A percentile compares a stretch with the other conserved stretches of the same genome.
These are phyloP conservation scores for Chaetomium sp. DNA, from an alignment of 2,329 filamentous ascomycete species.

Conservation along the genomic window DNA sequence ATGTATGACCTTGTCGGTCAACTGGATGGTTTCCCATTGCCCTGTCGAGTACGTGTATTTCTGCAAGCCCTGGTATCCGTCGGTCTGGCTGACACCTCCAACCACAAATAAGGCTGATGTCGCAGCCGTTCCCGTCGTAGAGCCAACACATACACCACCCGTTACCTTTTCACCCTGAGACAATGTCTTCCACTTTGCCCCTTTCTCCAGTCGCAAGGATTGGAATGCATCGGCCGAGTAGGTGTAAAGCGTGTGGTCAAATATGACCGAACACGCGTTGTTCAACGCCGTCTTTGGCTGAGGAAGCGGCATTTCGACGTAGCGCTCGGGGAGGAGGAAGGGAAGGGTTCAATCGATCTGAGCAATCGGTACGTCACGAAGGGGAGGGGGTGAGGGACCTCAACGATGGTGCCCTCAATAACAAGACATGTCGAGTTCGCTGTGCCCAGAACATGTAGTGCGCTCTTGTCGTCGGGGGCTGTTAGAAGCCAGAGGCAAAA, in stretches of 20 bases:
- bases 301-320: slow-evolving; percentile 60
- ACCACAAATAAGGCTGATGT: slow-evolving; percentile 70
- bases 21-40: slow-evolving; percentile 45
- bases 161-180: slow-evolving; percentile 62
- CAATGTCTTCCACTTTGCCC: slow-evolving; percentile 65
- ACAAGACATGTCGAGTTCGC: slow-evolving; percentile 20
- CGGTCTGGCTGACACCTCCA: slow-evolving; percentile 56
- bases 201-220: slow-evolving; percentile 60
- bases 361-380: slow-evolving; percentile 10
- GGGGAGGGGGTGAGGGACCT: slow-evolving; percentile 5
- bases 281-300: slow-evolving; percentile 62
- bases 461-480: background rate
- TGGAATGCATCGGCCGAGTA: slow-evolving; percentile 72
- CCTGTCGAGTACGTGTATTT: slow-evolving; percentile 50
- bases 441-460: background rate
- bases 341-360: background rate
- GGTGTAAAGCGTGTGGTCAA: slow-evolving; percentile 77
- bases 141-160: slow-evolving; percentile 71
- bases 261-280: slow-evolving; percentile 74
- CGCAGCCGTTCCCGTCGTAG: slow-evolving; percentile 51
- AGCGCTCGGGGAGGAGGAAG: slow-evolving; percentile 3
- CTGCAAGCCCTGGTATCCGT: slow-evolving; percentile 68
- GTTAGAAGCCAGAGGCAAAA: no score
- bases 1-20: slow-evolving; percentile 48
- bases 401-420: slow-evolving; percentile 14